Evolutionary conservation across 208 protist species (phyloP), one percentile per base, ranked within the genome.

Genomic region (Trypanosoma brucei): DNA sequence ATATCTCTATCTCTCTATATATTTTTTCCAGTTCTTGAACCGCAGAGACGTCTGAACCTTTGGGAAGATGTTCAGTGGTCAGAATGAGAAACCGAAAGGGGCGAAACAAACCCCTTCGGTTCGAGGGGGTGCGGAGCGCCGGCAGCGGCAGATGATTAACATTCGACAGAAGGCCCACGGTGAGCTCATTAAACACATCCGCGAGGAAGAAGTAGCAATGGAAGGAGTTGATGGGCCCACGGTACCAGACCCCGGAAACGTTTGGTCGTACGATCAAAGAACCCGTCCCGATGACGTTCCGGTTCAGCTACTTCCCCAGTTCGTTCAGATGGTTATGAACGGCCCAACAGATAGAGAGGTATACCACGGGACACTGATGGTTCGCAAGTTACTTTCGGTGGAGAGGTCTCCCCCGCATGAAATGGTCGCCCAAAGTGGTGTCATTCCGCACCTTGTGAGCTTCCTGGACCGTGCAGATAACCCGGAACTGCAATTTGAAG

Each of bases 401-500:
- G 97, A 98, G 80, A 64, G 78, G 30, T 88, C 94, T 55, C 96
- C 98, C 13, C 98, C 98, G 40, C 98, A 99, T 68, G 79, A 98
- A 53, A 75, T 84, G 31, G 95, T 99, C 30, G 96, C 98, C 55
- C 70, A 76, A 6, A 88, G 74, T 39, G 96, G 97, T 54, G 88
- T 98, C 1, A 84, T 99, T 14, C 96, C 97, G n/a, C 66, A 70
- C 37, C 80, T 99, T 34, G 89, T 99, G 2, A 38, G 92, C 35
- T 91, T 99, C 63, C 82, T 99, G 36, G 64, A 83, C 50, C 69
- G 64, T n/a, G 55, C 69, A 39, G 78, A 97, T 13, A 68, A 79
- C 55, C 78, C 85, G 1, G 62, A 89, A 56, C 75, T 98, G 59
- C 97, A 99, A 88, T 99, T 99, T 76, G 98, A 99, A 87, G 86